phyloP scores from a whole-genome alignment of 2,329 filamentous ascomycete genomes.

The Penicillium oxalicum region DNA sequence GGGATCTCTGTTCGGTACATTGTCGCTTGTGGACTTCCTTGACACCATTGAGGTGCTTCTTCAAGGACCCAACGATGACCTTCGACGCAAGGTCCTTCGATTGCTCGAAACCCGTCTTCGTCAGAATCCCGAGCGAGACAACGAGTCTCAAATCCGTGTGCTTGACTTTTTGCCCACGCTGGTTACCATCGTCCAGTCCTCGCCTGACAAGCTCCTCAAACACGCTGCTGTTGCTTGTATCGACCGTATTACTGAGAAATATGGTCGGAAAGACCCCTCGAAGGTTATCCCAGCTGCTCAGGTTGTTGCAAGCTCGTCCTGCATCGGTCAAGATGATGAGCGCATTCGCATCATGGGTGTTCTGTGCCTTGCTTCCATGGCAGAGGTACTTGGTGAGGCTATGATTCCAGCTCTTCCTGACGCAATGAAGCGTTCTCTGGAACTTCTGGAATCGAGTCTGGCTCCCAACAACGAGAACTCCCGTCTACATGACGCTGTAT shows the following conservation, averaged over 20 bases:
- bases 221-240: slow-evolving; percentile 83
- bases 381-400: slow-evolving; percentile 79
- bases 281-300: slow-evolving; percentile 69
- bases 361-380: slow-evolving; percentile 79
- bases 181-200: slow-evolving; percentile 67
- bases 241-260: slow-evolving; percentile 88
- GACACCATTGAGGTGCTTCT: slow-evolving; percentile 79
- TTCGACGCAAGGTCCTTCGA: slow-evolving; percentile 72
- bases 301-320: slow-evolving; percentile 68
- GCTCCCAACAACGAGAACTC: slow-evolving; percentile 48
- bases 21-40: slow-evolving; percentile 84
- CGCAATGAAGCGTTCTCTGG: slow-evolving; percentile 65
- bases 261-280: slow-evolving; percentile 82
- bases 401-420: slow-evolving; percentile 76
- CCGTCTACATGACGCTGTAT: slow-evolving; percentile 74
- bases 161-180: slow-evolving; percentile 74
- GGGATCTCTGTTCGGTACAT: slow-evolving; percentile 71
- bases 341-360: slow-evolving; percentile 76
- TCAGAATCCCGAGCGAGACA: slow-evolving; percentile 63
- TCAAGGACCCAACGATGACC: slow-evolving; percentile 64
- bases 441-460: slow-evolving; percentile 63
- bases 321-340: slow-evolving; percentile 67
- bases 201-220: slow-evolving; percentile 68
- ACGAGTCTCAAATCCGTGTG: slow-evolving; percentile 61
- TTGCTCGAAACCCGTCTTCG: slow-evolving; percentile 76